These are phyloP conservation scores for Ilex paraguariensis DNA, from an alignment of 305 asterid species.

Conservation along the genomic window DNA sequence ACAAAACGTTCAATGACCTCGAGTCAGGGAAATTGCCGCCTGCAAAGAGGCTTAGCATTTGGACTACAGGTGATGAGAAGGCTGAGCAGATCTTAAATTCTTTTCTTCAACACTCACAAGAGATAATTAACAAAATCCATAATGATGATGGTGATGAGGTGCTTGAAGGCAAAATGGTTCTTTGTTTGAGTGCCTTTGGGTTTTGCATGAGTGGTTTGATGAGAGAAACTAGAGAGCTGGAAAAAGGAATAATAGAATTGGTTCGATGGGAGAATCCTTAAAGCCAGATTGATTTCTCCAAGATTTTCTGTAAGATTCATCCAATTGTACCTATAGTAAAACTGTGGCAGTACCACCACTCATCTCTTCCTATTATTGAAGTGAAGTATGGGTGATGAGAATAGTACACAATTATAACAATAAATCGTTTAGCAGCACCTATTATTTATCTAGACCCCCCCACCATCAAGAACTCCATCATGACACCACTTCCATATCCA, in stretches of 20 bases:
- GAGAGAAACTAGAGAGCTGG: slow-evolving; percentile 34
- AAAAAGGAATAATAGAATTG: slow-evolving; percentile 30
- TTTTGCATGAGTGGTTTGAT: slow-evolving; percentile 47
- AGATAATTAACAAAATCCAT: slow-evolving; percentile 12
- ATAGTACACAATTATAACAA: too few species aligned
- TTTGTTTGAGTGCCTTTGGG: slow-evolving; percentile 30
- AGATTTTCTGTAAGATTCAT: neutral
- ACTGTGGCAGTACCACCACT: neutral
- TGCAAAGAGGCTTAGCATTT: slow-evolving; percentile 3
- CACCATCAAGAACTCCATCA: too few species aligned
- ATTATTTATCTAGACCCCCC: too few species aligned
- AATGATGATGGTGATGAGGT: slow-evolving; percentile 24
- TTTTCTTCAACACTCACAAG: slow-evolving; percentile 13
- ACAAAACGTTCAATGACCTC: slow-evolving; percentile 28
- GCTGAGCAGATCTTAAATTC: slow-evolving; percentile 9
- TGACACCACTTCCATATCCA: too few species aligned
- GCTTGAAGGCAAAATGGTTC: slow-evolving; percentile 22
- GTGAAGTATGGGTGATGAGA: too few species aligned
- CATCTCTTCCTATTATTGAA: too few species aligned
- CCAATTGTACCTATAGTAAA: neutral
- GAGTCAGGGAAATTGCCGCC: slow-evolving; percentile 36
- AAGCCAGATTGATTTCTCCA: slow-evolving; percentile 6
- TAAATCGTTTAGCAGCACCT: too few species aligned
- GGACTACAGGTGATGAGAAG: slow-evolving; percentile 14
- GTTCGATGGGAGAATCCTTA: slow-evolving; percentile 35